Evolutionary conservation across 2,329 filamentous ascomycete genomes (phyloP).

Genomic region (Thelonectria discophora): DNA sequence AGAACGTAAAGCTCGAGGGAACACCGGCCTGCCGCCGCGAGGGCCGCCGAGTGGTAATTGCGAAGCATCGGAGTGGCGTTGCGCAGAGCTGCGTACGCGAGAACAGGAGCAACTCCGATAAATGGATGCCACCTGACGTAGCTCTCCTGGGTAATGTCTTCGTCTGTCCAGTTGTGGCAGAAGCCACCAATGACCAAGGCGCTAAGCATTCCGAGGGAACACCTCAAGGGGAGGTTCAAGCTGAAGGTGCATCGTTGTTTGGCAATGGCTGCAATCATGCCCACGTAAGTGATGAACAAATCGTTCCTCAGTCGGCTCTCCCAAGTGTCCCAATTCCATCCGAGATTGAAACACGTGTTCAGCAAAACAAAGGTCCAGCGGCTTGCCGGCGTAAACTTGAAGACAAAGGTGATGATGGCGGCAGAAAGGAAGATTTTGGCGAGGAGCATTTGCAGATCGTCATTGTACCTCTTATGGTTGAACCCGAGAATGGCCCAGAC

Average conservation of each 20-base stretch:
- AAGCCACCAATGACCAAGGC: slow-evolving; percentile 29
- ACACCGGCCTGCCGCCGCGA: slow-evolving; percentile 62
- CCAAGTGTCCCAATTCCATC: slow-evolving; percentile 59
- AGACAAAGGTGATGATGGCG: slow-evolving; percentile 47
- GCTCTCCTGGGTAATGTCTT: not conserved
- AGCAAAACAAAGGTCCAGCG: slow-evolving; percentile 45
- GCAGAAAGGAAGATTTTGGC: slow-evolving; percentile 58
- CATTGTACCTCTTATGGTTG: slow-evolving; percentile 52
- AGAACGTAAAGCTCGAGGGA: slow-evolving; percentile 68
- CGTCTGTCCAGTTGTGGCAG: slow-evolving; percentile 5
- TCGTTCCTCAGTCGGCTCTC: slow-evolving; percentile 62
- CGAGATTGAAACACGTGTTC: slow-evolving; percentile 53
- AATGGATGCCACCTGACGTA: slow-evolving; percentile 64
- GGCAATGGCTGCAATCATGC: slow-evolving; percentile 55
- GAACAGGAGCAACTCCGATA: slow-evolving; percentile 62
- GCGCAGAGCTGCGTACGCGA: slow-evolving; percentile 62
- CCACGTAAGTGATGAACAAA: slow-evolving; percentile 66
- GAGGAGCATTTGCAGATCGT: slow-evolving; percentile 52
- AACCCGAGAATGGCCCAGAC: slow-evolving; percentile 61
- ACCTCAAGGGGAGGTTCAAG: slow-evolving; percentile 29
- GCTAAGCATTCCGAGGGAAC: slow-evolving; percentile 46
- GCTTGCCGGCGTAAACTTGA: slow-evolving; percentile 30
- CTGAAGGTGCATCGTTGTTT: slow-evolving; percentile 36
- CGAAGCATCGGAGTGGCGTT: slow-evolving; percentile 48
- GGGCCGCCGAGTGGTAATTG: slow-evolving; percentile 48